Percentiles rank a stretch among this genome's conserved stretches.
phyloP scores from a whole-genome alignment of 2,329 filamentous ascomycete genomes.

The Aciculosporium take region DNA sequence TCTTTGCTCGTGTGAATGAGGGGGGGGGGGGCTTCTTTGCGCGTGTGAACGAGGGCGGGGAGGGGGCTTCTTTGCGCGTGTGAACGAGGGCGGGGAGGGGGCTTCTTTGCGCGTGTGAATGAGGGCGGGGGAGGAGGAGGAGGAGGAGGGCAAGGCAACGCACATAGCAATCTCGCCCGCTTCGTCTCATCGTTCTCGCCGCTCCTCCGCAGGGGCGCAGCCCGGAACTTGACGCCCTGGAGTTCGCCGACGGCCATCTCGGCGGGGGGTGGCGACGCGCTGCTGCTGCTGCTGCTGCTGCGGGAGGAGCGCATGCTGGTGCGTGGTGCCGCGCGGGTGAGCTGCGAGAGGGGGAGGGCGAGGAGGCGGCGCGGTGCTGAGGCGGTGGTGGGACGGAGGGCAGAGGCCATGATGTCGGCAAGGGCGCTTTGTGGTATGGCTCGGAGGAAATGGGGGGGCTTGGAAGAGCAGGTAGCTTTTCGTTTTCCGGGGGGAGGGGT shows the following conservation, averaged over 20 bases:
- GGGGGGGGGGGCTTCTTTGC: no score
- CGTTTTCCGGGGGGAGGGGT: no score
- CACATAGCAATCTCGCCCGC: slow-evolving; percentile 66
- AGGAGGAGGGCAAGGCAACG: slow-evolving; percentile 18
- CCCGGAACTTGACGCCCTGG: slow-evolving; percentile 69
- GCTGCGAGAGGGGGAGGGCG: not conserved
- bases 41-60: no score
- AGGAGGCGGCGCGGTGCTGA: not conserved
- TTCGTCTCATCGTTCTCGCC: slow-evolving; percentile 78
- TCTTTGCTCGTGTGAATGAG: no score
- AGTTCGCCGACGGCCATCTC: slow-evolving; percentile 79
- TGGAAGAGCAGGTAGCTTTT: not conserved
- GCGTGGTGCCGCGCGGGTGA: slow-evolving; percentile 5
- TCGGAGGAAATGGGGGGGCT: no score
- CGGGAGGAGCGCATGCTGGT: slow-evolving; percentile 2
- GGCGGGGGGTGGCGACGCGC: not conserved
- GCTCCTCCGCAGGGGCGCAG: slow-evolving; percentile 74
- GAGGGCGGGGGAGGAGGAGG: slow-evolving; percentile 5
- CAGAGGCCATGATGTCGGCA: slow-evolving; percentile 6
- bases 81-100: no score
- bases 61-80: no score
- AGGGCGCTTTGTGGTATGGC: no score
- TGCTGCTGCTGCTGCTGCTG: no score
- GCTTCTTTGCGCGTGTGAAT: no score
- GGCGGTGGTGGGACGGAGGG: slow-evolving; percentile 10